Evolutionary conservation across 2,329 filamentous ascomycete genomes (phyloP), one percentile per base, ranked within the genome.

Genomic region (Elsinoe necatrix): DNA sequence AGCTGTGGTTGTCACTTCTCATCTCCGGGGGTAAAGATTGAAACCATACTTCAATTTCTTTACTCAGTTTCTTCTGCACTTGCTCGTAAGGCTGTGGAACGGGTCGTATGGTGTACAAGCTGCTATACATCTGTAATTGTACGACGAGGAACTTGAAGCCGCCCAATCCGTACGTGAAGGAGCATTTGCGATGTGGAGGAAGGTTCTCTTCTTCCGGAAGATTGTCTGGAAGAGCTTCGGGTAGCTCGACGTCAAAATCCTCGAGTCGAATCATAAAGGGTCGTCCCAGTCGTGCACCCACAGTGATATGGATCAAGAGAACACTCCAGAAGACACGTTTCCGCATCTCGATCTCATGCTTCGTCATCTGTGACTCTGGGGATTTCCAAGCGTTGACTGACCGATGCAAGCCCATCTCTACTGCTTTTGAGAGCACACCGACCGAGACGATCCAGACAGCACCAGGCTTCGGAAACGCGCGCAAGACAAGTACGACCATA

Each of bases 241-340:
- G 89, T 48, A 89, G 80, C 60, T 89, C 87, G 34, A 87, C 81
- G 64, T 95, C 89, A 62, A 90, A 86, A 61, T 93, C 87, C 54
- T 87, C 82, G 2, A 84, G 73, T 9, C 82, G 80, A 48, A 93
- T 79, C 1, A 84, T 81, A 79, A 93, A 87, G 1, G 89, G 89
- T 14, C 84, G 78, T 16, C 89, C 89, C 34, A 91, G 80, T 58
- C 87, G 87, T 18, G 87, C 87, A 62, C 83, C 83, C 8, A 92
- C 73, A n/a, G 81, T 82, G 8, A 87, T 76, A 59, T 83, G 78
- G 12, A 90, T 76, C 4, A 79, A 75, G 39, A 90, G 71, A 9
- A 91, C 76, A 4, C 77, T 77, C 86, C 87, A 95, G 75, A 89
- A 95, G 0, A 84, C 77, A 14, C 89, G 79, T 71, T 91, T 91